Evolutionary conservation across 2,329 filamentous ascomycete species (phyloP), one percentile per base, ranked within the genome.

Genomic region (Xylaria sp.): DNA sequence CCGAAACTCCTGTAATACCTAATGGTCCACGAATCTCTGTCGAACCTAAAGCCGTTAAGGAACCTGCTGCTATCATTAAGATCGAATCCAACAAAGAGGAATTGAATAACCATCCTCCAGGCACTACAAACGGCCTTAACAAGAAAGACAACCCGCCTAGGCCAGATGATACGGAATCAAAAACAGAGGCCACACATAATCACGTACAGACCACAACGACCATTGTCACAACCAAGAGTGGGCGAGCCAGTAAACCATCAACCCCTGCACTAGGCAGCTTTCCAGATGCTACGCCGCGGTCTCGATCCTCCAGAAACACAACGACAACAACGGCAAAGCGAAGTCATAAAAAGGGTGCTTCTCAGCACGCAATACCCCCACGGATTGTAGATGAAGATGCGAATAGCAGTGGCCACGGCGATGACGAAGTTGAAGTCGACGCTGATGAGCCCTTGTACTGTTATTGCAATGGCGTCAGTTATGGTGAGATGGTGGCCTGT

Each of bases 401-500:
- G 1, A 81, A 78, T 47, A 82, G 80, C 62, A 83, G 81, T 70
- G 79, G 79, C 64, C 81, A 81, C 48, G 81, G 80, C 36, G 82
- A 85, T 12, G 82, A 82, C 4, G 90, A 89, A 12, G 88, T 89
- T 7, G 89, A 91, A 42, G 84, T 85, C 45, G 90, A 91, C 69
- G 88, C 86, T 3, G 88, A 92, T 71, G 92, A 94, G 77, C 90
- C 89, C 45, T 85, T 89, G 14, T 94, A 94, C 79, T 93, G 92
- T 79, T 93, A 93, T 80, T 94, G 92, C 78, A 91, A 93, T 73
- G 87, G 90, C 56, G 89, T 93, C 63, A 93, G 91, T 75, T 94
- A 93, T 76, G 92, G 92, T 21, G 92, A 93, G 80, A 94, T 94
- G 92, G 91, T 94, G 51, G 92, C 90, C 2, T 94, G 92, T 76